Conservation (phyloP, 1,139 yeast genomes). For the Geotrichum bryndzae region DNA sequence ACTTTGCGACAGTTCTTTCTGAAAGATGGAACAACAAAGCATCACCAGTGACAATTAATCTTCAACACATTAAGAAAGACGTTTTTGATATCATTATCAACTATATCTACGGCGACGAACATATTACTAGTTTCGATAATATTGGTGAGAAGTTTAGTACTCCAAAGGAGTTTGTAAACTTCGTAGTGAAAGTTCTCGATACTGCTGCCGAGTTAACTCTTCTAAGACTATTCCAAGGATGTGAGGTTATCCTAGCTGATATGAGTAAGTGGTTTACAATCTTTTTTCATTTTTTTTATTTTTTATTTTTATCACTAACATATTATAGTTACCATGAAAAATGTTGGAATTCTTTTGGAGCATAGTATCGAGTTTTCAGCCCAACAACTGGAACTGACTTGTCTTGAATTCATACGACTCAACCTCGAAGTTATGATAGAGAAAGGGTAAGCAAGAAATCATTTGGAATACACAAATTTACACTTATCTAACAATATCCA, state of each 20-base stretch:
- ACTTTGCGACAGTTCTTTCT: constrained; percentile 56
- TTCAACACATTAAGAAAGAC: constrained; percentile 41
- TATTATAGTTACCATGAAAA: constrained; percentile 45
- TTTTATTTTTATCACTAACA: constrained; percentile 10
- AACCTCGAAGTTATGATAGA: constrained; percentile 61
- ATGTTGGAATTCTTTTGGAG: constrained; percentile 50
- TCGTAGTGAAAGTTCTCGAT: constrained; percentile 54
- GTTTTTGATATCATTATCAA: constrained; percentile 50
- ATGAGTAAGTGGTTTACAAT: constrained; percentile 33
- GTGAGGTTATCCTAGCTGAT: constrained; percentile 58
- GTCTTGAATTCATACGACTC: constrained; percentile 63
- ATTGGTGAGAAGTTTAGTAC: constrained; percentile 24
- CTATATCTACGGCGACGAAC: constrained; percentile 54
- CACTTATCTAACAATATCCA: not conserved
- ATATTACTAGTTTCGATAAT: constrained; percentile 43
- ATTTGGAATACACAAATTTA: not conserved
- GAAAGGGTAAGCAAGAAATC: constrained; percentile 36
- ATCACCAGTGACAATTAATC: constrained; percentile 24
- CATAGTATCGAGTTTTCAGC: constrained; percentile 53
- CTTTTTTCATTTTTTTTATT: not conserved
- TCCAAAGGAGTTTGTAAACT: constrained; percentile 47
- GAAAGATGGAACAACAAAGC: constrained; percentile 44
- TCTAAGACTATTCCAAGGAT: constrained; percentile 51
- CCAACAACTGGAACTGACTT: constrained; percentile 48
- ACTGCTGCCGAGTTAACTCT: constrained; percentile 61